Percentiles rank a stretch among this genome's conserved stretches.
These are phyloP conservation scores for Backusella psychrophila DNA, from an alignment of 192 early-diverging fungal species.

Conservation along the genomic window DNA sequence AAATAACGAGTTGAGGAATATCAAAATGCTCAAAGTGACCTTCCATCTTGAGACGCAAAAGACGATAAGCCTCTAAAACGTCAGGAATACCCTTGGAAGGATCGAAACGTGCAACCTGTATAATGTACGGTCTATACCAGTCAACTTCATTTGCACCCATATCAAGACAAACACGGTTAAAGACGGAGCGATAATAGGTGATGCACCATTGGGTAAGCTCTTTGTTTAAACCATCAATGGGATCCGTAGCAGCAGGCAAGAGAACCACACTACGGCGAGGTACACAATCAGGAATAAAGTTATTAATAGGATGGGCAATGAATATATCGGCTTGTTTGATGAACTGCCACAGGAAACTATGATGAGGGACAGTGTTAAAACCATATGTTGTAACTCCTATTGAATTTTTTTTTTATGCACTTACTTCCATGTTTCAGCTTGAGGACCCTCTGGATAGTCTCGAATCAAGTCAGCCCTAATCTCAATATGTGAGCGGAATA, in stretches of 20 bases:
- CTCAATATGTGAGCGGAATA: slow-evolving; percentile 86
- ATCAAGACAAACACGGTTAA: slow-evolving; percentile 75
- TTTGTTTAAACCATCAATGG: slow-evolving; percentile 84
- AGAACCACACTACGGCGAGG: slow-evolving; percentile 63
- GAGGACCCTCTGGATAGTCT: slow-evolving; percentile 54
- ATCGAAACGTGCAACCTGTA: slow-evolving; percentile 83
- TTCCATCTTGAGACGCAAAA: slow-evolving; percentile 57
- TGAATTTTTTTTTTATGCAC: background rate
- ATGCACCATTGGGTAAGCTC: slow-evolving; percentile 48
- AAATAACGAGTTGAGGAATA: slow-evolving; percentile 71
- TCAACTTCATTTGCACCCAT: slow-evolving; percentile 60
- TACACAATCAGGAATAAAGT: slow-evolving; percentile 71
- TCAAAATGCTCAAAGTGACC: slow-evolving; percentile 40
- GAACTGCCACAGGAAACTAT: slow-evolving; percentile 66
- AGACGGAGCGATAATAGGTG: slow-evolving; percentile 71
- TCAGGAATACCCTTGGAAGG: slow-evolving; percentile 83
- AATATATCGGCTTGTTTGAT: slow-evolving; percentile 74
- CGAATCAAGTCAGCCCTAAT: slow-evolving; percentile 72
- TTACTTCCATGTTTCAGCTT: slow-evolving; percentile 68
- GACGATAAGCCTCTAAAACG: slow-evolving; percentile 65
- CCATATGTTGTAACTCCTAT: background rate
- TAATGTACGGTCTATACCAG: slow-evolving; percentile 67
- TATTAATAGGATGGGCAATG: slow-evolving; percentile 74
- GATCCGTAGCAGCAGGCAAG: slow-evolving; percentile 75
- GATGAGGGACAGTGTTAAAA: background rate